A percentile compares a stretch with the other conserved stretches of the same genome.
Evolutionary conservation across 805 yeast species (phyloP).

Genomic region (Cyberlindnera mrakii): DNA sequence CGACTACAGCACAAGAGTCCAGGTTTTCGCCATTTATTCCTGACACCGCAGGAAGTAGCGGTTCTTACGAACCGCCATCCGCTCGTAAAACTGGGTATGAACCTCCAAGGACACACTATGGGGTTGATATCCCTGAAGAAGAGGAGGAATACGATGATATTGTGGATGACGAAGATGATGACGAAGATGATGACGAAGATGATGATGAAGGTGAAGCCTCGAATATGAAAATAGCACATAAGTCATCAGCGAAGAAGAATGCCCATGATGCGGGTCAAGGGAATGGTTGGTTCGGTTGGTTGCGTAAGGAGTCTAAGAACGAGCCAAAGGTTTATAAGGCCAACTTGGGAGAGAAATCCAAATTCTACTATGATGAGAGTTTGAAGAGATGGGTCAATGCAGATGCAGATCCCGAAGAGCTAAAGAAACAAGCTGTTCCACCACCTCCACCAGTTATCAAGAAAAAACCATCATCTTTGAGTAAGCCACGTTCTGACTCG

Average conservation of each 20-base stretch:
- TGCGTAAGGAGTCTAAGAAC: slow-evolving; percentile 46
- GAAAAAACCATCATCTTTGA: slow-evolving; percentile 27
- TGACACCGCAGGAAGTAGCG: slow-evolving; percentile 8
- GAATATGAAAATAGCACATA: slow-evolving; percentile 14
- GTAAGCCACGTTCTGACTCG: slow-evolving; percentile 35
- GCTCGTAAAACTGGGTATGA: slow-evolving; percentile 20
- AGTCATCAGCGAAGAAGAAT: slow-evolving; percentile 17
- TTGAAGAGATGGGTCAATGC: slow-evolving; percentile 83
- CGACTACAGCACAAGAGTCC: slow-evolving; percentile 4
- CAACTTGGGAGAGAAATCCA: slow-evolving; percentile 73
- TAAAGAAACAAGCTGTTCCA: slow-evolving; percentile 60
- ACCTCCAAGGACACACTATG: slow-evolving; percentile 19
- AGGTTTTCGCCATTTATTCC: slow-evolving; percentile 11
- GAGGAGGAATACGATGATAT: slow-evolving; percentile 35
- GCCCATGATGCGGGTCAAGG: slow-evolving; percentile 9
- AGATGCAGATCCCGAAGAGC: slow-evolving; percentile 60
- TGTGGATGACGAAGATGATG: slow-evolving; percentile 39
- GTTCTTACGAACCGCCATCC: slow-evolving; percentile 22
- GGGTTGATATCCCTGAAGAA: slow-evolving; percentile 20
- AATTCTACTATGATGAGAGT: slow-evolving; percentile 76
- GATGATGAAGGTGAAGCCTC: slow-evolving; percentile 23
- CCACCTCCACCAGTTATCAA: slow-evolving; percentile 42
- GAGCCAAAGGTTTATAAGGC: slow-evolving; percentile 78
- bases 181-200: slow-evolving; percentile 34
- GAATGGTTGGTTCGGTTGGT: slow-evolving; percentile 55